A percentile compares a stretch with the other conserved stretches of the same genome.
phyloP scores from a whole-genome alignment of 495 filamentous ascomycete species.

The Penicillium nucicola region DNA sequence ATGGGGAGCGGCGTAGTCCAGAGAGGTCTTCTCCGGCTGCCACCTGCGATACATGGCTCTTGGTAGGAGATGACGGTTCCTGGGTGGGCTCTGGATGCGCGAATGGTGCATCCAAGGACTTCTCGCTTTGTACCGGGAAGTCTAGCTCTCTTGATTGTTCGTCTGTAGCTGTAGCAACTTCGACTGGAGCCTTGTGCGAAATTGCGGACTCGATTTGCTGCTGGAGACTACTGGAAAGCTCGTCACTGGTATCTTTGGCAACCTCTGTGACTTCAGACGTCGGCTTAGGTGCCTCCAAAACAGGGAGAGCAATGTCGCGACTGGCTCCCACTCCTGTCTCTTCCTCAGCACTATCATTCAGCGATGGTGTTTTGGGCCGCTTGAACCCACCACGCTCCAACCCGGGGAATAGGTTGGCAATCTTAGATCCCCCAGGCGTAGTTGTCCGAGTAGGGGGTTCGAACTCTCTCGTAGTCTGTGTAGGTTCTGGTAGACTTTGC shows the following conservation, averaged over 20 bases:
- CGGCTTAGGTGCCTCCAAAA: constrained; percentile 47
- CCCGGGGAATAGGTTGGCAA: constrained; percentile 38
- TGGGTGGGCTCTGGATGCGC: constrained; percentile 46
- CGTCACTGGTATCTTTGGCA: constrained; percentile 8
- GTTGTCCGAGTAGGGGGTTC: constrained; percentile 19
- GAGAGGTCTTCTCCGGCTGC: constrained; percentile 14
- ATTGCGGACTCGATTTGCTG: constrained; percentile 4
- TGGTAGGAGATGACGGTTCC: constrained; percentile 29
- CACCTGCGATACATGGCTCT: constrained; percentile 16
- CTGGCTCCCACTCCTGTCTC: constrained; percentile 39
- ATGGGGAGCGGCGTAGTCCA: constrained; percentile 34
- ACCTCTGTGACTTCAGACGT: constrained; percentile 17
- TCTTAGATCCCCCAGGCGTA: constrained; percentile 28
- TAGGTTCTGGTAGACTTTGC: constrained; percentile 5
- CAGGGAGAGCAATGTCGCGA: constrained; percentile 50
- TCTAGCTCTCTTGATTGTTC: constrained; percentile 14
- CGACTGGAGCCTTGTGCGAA: constrained; percentile 4
- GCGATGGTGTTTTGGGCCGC: constrained; percentile 26
- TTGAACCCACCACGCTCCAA: constrained; percentile 35
- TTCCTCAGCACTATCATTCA: constrained; percentile 49
- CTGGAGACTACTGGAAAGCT: constrained; percentile 6
- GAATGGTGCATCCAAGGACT: constrained; percentile 15
- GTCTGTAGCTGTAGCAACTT: constrained; percentile 5
- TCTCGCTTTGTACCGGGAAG: constrained; percentile 8
- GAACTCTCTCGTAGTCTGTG: constrained; percentile 12